Base-by-base conservation (phyloP, 2,329 filamentous ascomycete species). In the Paraphoma chrysanthemicola region DNA sequence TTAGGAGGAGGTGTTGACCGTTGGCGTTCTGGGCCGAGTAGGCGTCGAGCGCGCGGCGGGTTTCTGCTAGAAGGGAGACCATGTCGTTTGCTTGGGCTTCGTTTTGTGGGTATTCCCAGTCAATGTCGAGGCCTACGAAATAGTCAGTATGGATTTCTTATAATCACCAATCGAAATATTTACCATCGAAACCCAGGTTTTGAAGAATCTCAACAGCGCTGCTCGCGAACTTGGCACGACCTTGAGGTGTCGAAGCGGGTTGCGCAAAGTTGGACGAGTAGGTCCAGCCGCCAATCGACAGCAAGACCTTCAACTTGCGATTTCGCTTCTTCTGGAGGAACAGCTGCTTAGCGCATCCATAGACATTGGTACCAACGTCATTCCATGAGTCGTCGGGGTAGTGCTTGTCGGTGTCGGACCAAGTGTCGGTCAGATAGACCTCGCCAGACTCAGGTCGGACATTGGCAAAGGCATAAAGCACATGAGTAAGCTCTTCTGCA, bases 1-100 rank as follows among this genome's bases (percentile, higher is more conserved):
- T 83, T 14, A 83, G 72, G 1, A 82, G 69, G 48, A 82, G 77
- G 44, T 80, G 78, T 16, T 77, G 70, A 1, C 71, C 75, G 12
- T 73, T 69, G 7, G 76, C 76, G 54, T 80, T 63, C 5, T 68
- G 57, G 11, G 71, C 57, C 14, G 78, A 76, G 66, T 82, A 82
- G 6, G 60, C 66, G 58, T 80, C 73, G 4, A 82, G 66, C 31
- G 78, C 76, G 30, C 55, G 56, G 44, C 74, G 68, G 12, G 62
- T 65, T 54, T 68, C 71, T 1, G 64, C 60, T 0, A 77, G 70
- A 6, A 77, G 67, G 9, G 61, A 61, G 11, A 77, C 74, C 57
- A 74, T 67, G 54, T 77, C 64, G 29, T 68, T 70, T 16, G 74
- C 73, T 54, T 76, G 67, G 1, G 70, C 60, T 12, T 62, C 63